These are phyloP conservation scores for Phytophthora syringae DNA, from an alignment of 352 stramenopile genomes.

Conservation along the genomic window DNA sequence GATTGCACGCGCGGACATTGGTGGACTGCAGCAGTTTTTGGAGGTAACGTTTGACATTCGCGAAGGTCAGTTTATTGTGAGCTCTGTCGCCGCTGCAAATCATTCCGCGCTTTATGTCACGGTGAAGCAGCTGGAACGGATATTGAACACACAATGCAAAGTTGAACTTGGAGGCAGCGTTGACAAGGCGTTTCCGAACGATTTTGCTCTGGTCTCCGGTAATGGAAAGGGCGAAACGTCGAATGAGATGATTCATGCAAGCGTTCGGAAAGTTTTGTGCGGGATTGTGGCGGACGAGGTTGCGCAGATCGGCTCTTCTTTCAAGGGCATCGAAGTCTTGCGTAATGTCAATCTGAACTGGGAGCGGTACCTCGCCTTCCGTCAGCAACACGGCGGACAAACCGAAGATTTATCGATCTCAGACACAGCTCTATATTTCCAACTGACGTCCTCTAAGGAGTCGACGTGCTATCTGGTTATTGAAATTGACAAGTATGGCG, in stretches of 20 bases:
- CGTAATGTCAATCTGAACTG: slow-evolving; percentile 84
- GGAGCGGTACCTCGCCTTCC: slow-evolving; percentile 87
- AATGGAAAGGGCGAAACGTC: slow-evolving; percentile 77
- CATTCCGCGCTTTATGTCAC: slow-evolving; percentile 57
- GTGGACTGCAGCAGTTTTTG: slow-evolving; percentile 76
- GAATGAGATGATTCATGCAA: slow-evolving; percentile 73
- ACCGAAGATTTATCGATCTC: slow-evolving; percentile 87
- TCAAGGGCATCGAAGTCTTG: slow-evolving; percentile 84
- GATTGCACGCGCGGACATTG: slow-evolving; percentile 75
- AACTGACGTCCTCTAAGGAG: slow-evolving; percentile 85
- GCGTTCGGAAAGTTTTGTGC: slow-evolving; percentile 75
- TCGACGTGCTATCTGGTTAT: slow-evolving; percentile 87
- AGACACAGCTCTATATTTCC: slow-evolving; percentile 81
- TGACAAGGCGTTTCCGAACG: slow-evolving; percentile 53
- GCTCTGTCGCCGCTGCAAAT: slow-evolving; percentile 69
- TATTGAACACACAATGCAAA: slow-evolving; percentile 83
- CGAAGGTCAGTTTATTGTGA: slow-evolving; percentile 72
- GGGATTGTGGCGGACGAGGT: slow-evolving; percentile 89
- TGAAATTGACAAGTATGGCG: slow-evolving; percentile 85
- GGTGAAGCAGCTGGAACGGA: slow-evolving; percentile 70
- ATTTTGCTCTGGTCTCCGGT: slow-evolving; percentile 76
- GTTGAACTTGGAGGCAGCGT: slow-evolving; percentile 63
- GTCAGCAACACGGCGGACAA: slow-evolving; percentile 79
- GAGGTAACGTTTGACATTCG: slow-evolving; percentile 86
- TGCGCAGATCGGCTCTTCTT: slow-evolving; percentile 70